Base-by-base conservation (phyloP, 2,329 filamentous ascomycete genomes). In the Fusarium sp. region DNA sequence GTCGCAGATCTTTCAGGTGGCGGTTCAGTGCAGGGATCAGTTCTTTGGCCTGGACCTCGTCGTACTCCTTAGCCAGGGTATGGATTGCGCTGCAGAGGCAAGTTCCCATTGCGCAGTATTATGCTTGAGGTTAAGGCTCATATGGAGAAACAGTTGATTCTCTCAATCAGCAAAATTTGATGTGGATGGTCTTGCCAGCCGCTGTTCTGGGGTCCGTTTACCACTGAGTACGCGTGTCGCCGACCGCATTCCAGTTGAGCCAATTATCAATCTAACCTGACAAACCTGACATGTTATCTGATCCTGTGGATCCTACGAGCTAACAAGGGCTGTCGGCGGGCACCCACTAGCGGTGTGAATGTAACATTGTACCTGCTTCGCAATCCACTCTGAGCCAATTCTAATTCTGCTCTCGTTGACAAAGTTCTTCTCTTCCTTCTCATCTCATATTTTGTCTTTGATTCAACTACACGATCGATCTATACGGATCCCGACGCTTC, bases 1-100 rank as follows among this genome's bases (percentile, higher is more conserved):
- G 38, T 9, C 66, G 73, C 2, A 76, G 38, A 14, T 64, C 54
- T 17, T 54, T 60, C 6, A 76, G 50, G 39, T 76, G 75, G 15
- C 53, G 44, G 34, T 75, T 76, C 2, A 77, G 58, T 2, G 17
- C 33, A 19, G 33, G 33, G 21, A 38, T 26, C 1, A 50, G 17
- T 8, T 19, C 11, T 36, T 7, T 38, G 33, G 13, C 31, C 3
- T 24, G 15, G 15, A 0, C 46, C 1, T 26, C 21, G 17, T 38
- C 1, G 0, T 36, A 38, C 10, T 26, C 21, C 0, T 36, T 38
- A 0, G 46, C 6, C 22, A 39, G 13, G n/a, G 9, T 17, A 40
- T 21, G 9, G 4, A 40, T 13, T 26, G n/a, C 14, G n/a, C 24
- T 40, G 13, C 33, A 50, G 17, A 26, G 17, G 6, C 47, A 50